These are phyloP conservation scores for Castanea sativa DNA, from an alignment of 306 rosid genomes.

Conservation along the genomic window DNA sequence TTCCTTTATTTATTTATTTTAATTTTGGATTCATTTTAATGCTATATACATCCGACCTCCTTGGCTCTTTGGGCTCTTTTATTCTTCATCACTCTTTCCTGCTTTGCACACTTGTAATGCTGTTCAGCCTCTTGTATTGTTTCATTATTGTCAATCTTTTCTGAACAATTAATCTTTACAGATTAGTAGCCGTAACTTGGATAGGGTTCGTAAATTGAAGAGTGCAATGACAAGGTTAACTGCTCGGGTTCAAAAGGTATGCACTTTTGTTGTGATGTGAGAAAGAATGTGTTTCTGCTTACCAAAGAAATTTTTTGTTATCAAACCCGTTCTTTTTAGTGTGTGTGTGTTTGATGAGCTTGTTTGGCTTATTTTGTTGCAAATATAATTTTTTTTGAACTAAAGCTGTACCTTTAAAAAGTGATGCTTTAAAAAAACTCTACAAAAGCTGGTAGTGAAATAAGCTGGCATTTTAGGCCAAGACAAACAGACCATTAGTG, in stretches of 20 bases:
- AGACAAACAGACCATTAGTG: background rate
- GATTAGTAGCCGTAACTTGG: constrained; percentile 97
- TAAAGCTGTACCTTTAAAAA: no score
- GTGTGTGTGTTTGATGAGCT: no score
- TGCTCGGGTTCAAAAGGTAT: constrained; percentile 95
- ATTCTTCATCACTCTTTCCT: constrained; percentile 1
- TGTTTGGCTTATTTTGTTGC: no score
- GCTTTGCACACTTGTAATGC: background rate
- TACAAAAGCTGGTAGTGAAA: no score
- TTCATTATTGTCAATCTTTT: background rate
- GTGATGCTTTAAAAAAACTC: no score
- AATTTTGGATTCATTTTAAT: background rate
- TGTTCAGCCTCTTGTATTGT: background rate
- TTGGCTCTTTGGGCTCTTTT: background rate
- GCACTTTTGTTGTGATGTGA: constrained; percentile 1
- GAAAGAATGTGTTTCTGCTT: background rate
- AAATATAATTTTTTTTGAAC: no score
- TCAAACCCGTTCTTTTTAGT: background rate
- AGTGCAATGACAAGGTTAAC: constrained; percentile 99
- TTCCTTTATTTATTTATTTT: background rate
- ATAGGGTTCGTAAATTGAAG: constrained; percentile 91
- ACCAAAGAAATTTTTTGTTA: background rate
- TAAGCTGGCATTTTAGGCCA: no score
- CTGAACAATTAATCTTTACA: constrained; percentile 32
- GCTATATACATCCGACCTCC: background rate